Evolutionary conservation across 1,284 basidiomycete species (phyloP).

Genomic region (Papiliotrema flavescens): DNA sequence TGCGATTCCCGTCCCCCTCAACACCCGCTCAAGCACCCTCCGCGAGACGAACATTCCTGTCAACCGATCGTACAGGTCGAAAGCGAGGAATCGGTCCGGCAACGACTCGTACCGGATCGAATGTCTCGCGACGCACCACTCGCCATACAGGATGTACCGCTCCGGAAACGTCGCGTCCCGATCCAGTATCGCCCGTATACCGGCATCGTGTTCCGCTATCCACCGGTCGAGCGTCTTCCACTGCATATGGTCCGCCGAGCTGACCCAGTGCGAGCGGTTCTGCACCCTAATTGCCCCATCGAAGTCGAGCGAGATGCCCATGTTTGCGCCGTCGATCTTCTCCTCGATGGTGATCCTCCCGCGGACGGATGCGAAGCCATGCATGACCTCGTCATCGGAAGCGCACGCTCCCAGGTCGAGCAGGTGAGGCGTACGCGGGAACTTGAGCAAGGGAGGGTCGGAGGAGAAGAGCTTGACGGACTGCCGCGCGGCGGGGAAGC

Average conservation of each 20-base stretch:
- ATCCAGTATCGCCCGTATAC: slow-evolving; percentile 52
- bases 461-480: slow-evolving; percentile 54
- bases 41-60: slow-evolving; percentile 52
- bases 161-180: slow-evolving; percentile 57
- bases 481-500: slow-evolving; percentile 37
- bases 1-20: slow-evolving; percentile 50
- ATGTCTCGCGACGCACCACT: slow-evolving; percentile 63
- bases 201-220: slow-evolving; percentile 46
- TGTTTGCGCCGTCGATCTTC: slow-evolving; percentile 65
- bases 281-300: slow-evolving; percentile 56
- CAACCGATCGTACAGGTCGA: slow-evolving; percentile 59
- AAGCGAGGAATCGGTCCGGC: slow-evolving; percentile 54
- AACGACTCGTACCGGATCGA: slow-evolving; percentile 58
- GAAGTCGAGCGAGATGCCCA: slow-evolving; percentile 60
- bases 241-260: slow-evolving; percentile 56
- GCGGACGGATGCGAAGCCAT: slow-evolving; percentile 3
- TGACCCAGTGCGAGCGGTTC: slow-evolving; percentile 63
- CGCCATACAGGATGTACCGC: slow-evolving; percentile 60
- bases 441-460: slow-evolving; percentile 53
- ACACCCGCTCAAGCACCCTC: slow-evolving; percentile 9
- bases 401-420: slow-evolving; percentile 59
- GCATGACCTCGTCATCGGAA: slow-evolving; percentile 54
- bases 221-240: slow-evolving; percentile 59
- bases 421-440: slow-evolving; percentile 61
- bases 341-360: slow-evolving; percentile 57